phyloP scores from a whole-genome alignment of 768 basidiomycete species.

The Filobasidium wieringae region DNA sequence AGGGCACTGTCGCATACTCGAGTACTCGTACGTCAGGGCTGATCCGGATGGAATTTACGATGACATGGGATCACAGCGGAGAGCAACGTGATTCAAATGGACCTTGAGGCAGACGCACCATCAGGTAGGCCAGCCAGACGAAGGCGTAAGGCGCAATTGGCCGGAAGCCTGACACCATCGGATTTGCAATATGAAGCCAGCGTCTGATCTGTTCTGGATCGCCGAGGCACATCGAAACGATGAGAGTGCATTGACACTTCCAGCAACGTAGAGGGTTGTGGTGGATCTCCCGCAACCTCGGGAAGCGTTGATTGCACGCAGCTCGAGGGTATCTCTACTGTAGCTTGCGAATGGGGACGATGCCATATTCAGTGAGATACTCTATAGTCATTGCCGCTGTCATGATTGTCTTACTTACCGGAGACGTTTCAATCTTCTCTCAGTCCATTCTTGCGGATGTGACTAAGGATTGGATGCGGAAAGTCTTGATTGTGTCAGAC shows the following conservation, averaged over 20 bases:
- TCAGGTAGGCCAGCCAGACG: background rate
- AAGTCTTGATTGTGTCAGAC: too few relatives aligned
- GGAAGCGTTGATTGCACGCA: background rate
- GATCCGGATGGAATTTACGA: too few relatives aligned
- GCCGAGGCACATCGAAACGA: background rate
- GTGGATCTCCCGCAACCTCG: background rate
- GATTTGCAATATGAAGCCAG: background rate
- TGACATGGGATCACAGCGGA: too few relatives aligned
- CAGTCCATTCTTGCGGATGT: too few relatives aligned
- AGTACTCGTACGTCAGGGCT: too few relatives aligned
- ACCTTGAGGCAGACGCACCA: background rate
- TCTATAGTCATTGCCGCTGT: too few relatives aligned
- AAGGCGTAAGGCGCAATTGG: background rate
- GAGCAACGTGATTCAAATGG: background rate
- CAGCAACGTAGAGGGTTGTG: background rate
- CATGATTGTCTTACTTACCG: too few relatives aligned
- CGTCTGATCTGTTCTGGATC: background rate
- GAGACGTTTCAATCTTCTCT: too few relatives aligned
- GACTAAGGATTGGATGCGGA: too few relatives aligned
- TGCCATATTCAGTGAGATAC: background rate
- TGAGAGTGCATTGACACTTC: background rate
- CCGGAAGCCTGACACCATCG: background rate
- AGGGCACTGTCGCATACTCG: too few relatives aligned
- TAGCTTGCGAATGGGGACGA: background rate
- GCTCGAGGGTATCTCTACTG: background rate